Evolutionary conservation across 2,329 filamentous ascomycete species (phyloP).

Genomic region (Trichoderma sp.): DNA sequence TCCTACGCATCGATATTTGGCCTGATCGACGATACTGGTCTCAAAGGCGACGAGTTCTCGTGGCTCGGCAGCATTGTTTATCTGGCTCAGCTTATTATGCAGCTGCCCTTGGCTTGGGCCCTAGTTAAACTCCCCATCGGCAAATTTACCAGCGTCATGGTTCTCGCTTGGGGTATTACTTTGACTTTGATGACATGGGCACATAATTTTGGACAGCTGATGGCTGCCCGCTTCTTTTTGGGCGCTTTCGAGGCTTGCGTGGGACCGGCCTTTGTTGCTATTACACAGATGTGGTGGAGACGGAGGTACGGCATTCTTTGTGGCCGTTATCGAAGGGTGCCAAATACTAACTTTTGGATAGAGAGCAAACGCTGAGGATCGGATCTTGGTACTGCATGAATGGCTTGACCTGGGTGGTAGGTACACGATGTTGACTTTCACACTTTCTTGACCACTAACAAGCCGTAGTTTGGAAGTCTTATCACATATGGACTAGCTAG

Average conservation of each 20-base stretch:
- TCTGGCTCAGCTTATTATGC: conserved; percentile 62
- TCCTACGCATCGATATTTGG: conserved; percentile 67
- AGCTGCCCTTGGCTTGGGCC: conserved; percentile 59
- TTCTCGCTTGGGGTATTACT: conserved; percentile 59
- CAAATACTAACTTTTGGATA: conserved; percentile 25
- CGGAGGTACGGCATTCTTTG: conserved; percentile 41
- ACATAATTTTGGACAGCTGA: conserved; percentile 52
- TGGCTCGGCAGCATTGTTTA: conserved; percentile 66
- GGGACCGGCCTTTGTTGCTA: conserved; percentile 58
- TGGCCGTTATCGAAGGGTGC: too few species aligned
- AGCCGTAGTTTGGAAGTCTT: conserved; percentile 53
- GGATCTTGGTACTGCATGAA: conserved; percentile 66
- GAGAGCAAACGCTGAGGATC: conserved; percentile 61
- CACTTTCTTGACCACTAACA: not conserved
- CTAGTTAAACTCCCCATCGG: conserved; percentile 64
- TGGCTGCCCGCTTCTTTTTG: conserved; percentile 59
- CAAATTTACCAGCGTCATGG: conserved; percentile 62
- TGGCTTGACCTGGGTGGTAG: conserved; percentile 58
- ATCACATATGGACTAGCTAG: conserved; percentile 63
- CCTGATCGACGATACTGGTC: conserved; percentile 59
- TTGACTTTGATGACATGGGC: conserved; percentile 57
- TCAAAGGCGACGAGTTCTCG: conserved; percentile 61
- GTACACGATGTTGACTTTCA: conserved; percentile 19
- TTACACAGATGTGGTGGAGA: conserved; percentile 66
- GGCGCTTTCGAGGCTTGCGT: conserved; percentile 58